Evolutionary conservation across 1,284 basidiomycete genomes (phyloP).

Genomic region (Mixia osmundae): DNA sequence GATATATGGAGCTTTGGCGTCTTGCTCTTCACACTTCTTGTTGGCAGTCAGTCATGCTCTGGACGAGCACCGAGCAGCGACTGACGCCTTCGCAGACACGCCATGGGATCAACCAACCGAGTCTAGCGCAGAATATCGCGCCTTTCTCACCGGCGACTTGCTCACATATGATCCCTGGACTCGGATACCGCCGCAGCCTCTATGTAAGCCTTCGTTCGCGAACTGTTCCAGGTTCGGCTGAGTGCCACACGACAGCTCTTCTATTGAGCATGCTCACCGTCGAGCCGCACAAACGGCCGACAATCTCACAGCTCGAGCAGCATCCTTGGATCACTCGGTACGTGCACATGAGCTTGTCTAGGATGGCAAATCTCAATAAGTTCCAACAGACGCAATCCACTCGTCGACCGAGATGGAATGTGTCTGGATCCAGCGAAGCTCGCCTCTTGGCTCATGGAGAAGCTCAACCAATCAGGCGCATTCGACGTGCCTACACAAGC

Average conservation of each 20-base stretch:
- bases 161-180: constrained; percentile 63
- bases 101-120: constrained; percentile 90
- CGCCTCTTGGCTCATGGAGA: constrained; percentile 3
- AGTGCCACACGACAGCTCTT: constrained; percentile 30
- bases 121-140: constrained; percentile 49
- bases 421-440: constrained; percentile 7
- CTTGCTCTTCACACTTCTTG: constrained; percentile 78
- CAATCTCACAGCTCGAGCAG: constrained; percentile 38
- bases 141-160: constrained; percentile 51
- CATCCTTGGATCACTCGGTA: constrained; percentile 64
- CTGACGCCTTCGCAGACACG: constrained; percentile 38
- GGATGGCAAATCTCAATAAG: not conserved
- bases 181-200: constrained; percentile 28
- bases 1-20: constrained; percentile 93
- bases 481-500: constrained; percentile 8
- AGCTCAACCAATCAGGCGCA: constrained; percentile 8
- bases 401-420: constrained; percentile 9
- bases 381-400: constrained; percentile 9
- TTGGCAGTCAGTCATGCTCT: constrained; percentile 45
- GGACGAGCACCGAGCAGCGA: not conserved
- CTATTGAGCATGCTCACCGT: constrained; percentile 48
- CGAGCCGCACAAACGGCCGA: constrained; percentile 44
- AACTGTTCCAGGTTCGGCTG: not conserved
- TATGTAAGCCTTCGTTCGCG: not conserved
- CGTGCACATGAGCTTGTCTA: not conserved